These are phyloP conservation scores for Colletotrichum orbiculare DNA, from an alignment of 2,329 filamentous ascomycete genomes.

Conservation along the genomic window DNA sequence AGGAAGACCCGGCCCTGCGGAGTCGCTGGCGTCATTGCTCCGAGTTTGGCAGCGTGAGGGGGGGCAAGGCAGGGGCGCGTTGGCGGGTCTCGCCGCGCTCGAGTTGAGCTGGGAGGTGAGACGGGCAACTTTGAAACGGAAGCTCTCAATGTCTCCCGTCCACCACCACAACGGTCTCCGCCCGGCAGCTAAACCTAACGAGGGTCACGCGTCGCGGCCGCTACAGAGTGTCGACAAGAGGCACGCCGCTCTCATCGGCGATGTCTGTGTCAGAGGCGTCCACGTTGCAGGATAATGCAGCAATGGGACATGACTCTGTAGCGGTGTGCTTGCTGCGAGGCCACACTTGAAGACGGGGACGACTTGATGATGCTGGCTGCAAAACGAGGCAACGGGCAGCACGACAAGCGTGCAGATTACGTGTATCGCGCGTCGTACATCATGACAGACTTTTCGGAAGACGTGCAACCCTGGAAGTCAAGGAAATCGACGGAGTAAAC, in stretches of 20 bases:
- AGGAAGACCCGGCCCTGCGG: slow-evolving; percentile 20
- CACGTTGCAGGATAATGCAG: slow-evolving; percentile 19
- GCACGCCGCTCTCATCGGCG: slow-evolving; percentile 6
- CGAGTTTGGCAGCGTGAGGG: slow-evolving; percentile 5
- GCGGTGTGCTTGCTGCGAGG: slow-evolving; percentile 20
- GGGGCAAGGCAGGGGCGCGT: slow-evolving; percentile 12
- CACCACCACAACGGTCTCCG: neutral
- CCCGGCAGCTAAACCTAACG: neutral
- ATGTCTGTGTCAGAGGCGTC: slow-evolving; percentile 22
- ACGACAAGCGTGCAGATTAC: neutral
- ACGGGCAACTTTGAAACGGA: slow-evolving; percentile 30
- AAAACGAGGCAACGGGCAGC: slow-evolving; percentile 7
- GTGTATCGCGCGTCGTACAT: neutral
- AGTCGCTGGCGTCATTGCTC: slow-evolving; percentile 32
- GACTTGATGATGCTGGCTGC: neutral
- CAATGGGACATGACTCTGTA: slow-evolving; percentile 5
- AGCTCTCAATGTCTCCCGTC: slow-evolving; percentile 15
- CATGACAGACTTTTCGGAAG: neutral
- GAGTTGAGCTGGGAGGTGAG: slow-evolving; percentile 15
- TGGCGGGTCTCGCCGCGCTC: slow-evolving; percentile 11
- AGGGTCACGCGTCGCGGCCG: neutral
- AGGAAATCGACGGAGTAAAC: slow-evolving; percentile 10
- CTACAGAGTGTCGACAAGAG: neutral
- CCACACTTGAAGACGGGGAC: slow-evolving; percentile 1
- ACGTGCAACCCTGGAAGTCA: neutral